Percentiles rank a stretch among this genome's conserved stretches.
phyloP scores from a whole-genome alignment of 805 yeast genomes.

The Suhomyces faveliae region DNA sequence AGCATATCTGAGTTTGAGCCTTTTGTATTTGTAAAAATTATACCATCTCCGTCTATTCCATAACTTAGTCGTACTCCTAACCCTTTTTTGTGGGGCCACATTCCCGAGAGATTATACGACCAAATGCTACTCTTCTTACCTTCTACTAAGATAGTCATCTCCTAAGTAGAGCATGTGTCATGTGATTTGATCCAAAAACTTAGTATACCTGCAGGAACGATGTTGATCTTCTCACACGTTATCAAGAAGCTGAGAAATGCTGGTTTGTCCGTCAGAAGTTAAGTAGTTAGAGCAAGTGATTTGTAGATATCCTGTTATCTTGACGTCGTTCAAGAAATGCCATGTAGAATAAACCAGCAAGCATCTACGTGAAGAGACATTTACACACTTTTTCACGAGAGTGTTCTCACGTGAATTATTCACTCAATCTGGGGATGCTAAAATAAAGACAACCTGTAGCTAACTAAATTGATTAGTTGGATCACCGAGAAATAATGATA shows the following conservation, averaged over 20 bases:
- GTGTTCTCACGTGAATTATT: neutral
- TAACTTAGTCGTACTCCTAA: slow-evolving; percentile 16
- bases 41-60: slow-evolving; percentile 16
- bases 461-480: neutral
- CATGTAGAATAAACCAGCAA: neutral
- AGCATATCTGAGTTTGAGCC: neutral
- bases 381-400: neutral
- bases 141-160: neutral
- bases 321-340: neutral
- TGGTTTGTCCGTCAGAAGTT: neutral
- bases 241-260: neutral
- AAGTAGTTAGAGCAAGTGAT: neutral
- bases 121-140: neutral
- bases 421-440: slow-evolving; percentile 1
- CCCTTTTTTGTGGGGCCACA: slow-evolving; percentile 19
- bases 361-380: neutral
- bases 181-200: neutral
- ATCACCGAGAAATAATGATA: neutral
- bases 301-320: neutral
- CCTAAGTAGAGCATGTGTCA: neutral
- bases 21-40: neutral
- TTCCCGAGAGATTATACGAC: neutral
- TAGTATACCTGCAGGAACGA: neutral
- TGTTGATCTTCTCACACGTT: neutral
- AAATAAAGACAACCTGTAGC: neutral